Base-by-base conservation (phyloP, 2,329 filamentous ascomycete genomes). In the Colletotrichum sublineola region DNA sequence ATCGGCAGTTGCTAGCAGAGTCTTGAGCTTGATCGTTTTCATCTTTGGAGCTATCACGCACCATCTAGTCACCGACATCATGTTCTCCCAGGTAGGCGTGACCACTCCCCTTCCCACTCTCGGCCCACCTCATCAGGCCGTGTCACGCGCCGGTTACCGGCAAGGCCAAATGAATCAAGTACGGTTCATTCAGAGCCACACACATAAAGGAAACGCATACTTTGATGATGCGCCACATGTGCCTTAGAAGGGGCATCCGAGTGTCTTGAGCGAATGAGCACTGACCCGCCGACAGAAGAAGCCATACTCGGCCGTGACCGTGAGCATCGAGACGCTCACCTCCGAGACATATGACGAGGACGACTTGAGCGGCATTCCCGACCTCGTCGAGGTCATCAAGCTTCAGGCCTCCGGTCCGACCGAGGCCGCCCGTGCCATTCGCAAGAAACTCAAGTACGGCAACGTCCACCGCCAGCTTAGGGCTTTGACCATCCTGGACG, bases 391-490 rank as follows among this genome's bases (percentile, higher is more conserved):
- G 82, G 94, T 96, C 68, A 94, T 99, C 80, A 93, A 93, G 75
- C 90, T 99, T 71, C 96, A 99, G 82, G 88, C 89, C 36, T 93
- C 93, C 8, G 96, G 96, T 0, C 94, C 96, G 1, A 89, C 90
- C 15, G 96, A 99, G 85, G 95, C 95, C 71, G 94, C 96, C 66
- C 91, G 96, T 79, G 95, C 96, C 60, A 89, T 99, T 77, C 91
- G 96, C 73, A 99, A 99, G 89, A 98, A 98, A 86, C 90, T 99
- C 88, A 99, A 99, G 85, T 98, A 99, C 82, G 96, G 96, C 77
- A 97, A 91, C 78, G 88, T 94, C n/a, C 96, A 98, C 82, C 92
- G 95, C 62, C 96, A 99, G 82, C 87, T 98, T 44, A 91, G 96
- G 72, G 93, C 96, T 46, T 88, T 99, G 31, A 92, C 93, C 14